Evolutionary conservation across 768 basidiomycete genomes (phyloP).

Genomic region (Panus rudis): DNA sequence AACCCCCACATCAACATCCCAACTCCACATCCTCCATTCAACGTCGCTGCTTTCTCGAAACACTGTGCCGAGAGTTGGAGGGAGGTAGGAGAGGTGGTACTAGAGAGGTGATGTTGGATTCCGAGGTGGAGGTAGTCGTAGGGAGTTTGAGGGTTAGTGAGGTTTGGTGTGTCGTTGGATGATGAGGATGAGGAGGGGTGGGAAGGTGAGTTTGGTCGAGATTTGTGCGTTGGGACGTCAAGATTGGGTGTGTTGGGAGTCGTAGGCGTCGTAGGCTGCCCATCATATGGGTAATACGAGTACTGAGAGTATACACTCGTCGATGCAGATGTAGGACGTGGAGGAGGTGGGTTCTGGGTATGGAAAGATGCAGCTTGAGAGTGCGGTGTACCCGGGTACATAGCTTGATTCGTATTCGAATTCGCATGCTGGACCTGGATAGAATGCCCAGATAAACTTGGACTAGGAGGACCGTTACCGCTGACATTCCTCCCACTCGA

Average conservation of each 20-base stretch:
- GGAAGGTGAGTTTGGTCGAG: constrained; percentile 2
- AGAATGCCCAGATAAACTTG: no score
- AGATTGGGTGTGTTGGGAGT: constrained; percentile 13
- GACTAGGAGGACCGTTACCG: no score
- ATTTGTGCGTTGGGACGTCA: constrained; percentile 1
- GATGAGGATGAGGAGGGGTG: background rate
- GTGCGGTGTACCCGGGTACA: no score
- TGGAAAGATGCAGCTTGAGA: no score
- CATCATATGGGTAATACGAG: constrained; percentile 59
- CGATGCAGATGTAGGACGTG: constrained; percentile 14
- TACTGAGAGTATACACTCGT: constrained; percentile 54
- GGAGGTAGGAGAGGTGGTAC: constrained; percentile 43
- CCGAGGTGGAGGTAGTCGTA: constrained; percentile 71
- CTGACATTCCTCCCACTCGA: no score
- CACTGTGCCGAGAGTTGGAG: constrained; percentile 60
- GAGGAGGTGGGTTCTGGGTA: no score
- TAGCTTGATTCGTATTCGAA: no score
- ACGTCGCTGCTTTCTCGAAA: constrained; percentile 72
- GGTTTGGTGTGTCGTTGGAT: background rate
- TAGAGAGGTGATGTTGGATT: constrained; percentile 68
- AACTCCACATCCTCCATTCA: constrained; percentile 73
- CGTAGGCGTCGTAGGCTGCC: constrained; percentile 35
- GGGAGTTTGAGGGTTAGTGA: constrained; percentile 31
- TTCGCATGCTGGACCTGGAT: no score
- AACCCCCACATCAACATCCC: constrained; percentile 95